Conservation (phyloP, 2,329 filamentous ascomycete species). For the Aspergillus tubingensis region DNA sequence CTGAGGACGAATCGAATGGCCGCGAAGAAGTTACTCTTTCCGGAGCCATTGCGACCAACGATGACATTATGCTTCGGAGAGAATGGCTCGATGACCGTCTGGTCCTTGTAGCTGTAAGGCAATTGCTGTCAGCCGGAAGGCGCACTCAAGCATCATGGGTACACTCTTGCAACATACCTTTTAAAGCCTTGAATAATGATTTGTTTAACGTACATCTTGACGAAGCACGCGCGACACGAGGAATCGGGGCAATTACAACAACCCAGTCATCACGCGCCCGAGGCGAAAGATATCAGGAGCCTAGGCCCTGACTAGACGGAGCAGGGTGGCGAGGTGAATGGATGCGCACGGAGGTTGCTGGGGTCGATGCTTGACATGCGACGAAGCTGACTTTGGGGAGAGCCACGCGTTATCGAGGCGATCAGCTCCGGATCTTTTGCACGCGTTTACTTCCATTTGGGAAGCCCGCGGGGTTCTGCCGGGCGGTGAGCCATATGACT, state of each 20-base stretch:
- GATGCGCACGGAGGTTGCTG: slow-evolving; percentile 2
- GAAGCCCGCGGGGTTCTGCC: slow-evolving; percentile 40
- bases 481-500: slow-evolving; percentile 30
- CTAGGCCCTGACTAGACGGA: neutral
- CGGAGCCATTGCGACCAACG: slow-evolving; percentile 97
- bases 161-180: slow-evolving; percentile 61
- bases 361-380: slow-evolving; percentile 17
- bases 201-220: slow-evolving; percentile 95
- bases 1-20: slow-evolving; percentile 97
- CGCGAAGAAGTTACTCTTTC: slow-evolving; percentile 99
- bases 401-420: slow-evolving; percentile 24
- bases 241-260: slow-evolving; percentile 24
- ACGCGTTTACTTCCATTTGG: slow-evolving; percentile 15
- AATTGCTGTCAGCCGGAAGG: slow-evolving; percentile 20
- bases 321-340: slow-evolving; percentile 3
- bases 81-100: slow-evolving; percentile 97
- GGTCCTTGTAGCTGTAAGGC: slow-evolving; percentile 86
- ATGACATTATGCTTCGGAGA: slow-evolving; percentile 98
- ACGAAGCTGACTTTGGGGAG: slow-evolving; percentile 10
- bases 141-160: neutral
- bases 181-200: slow-evolving; percentile 99
- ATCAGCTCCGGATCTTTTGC: slow-evolving; percentile 15
- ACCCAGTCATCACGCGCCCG: slow-evolving; percentile 34
- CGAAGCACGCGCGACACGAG: slow-evolving; percentile 32
- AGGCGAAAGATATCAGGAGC: slow-evolving; percentile 11